phyloP scores from a whole-genome alignment of 163 green algal genomes.

The Dunaliella salina region DNA sequence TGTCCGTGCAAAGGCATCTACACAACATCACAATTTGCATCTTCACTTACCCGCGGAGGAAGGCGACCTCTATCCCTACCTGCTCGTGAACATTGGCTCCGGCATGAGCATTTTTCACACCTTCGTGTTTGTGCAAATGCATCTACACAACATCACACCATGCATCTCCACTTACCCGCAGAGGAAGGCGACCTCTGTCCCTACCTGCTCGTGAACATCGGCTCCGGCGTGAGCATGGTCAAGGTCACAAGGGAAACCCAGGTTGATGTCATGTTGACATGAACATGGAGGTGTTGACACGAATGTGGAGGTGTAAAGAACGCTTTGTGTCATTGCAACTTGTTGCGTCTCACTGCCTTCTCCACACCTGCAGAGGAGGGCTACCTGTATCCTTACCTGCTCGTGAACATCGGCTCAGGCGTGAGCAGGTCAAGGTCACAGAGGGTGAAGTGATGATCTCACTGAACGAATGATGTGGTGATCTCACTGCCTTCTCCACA shows the following conservation, averaged over 20 bases:
- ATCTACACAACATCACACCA: no score
- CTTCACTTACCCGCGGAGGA: slow-evolving; percentile 41
- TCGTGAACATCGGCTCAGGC: slow-evolving; percentile 97
- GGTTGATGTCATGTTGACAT: slow-evolving; percentile 73
- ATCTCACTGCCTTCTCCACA: no score
- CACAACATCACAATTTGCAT: no score
- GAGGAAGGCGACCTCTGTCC: slow-evolving; percentile 73
- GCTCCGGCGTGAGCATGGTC: slow-evolving; percentile 87
- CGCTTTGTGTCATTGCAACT: no score
- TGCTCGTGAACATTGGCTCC: slow-evolving; percentile 97
- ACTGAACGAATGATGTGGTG: no score
- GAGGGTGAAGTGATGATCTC: no score
- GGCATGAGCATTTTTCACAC: slow-evolving; percentile 70
- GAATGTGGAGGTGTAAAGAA: no score
- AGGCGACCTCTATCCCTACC: slow-evolving; percentile 82
- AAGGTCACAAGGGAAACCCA: slow-evolving; percentile 69
- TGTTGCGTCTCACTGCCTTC: no score
- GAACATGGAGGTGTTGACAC: no score
- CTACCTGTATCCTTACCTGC: slow-evolving; percentile 89
- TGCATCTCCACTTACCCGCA: slow-evolving; percentile 23
- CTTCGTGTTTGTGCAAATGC: no score
- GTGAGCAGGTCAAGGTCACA: slow-evolving; percentile 81
- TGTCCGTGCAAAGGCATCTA: slow-evolving; percentile 71
- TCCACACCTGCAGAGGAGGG: slow-evolving; percentile 39
- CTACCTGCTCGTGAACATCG: slow-evolving; percentile 99